These are phyloP conservation scores for Penicillium palitans DNA, from an alignment of 2,329 filamentous ascomycete species.

Conservation along the genomic window DNA sequence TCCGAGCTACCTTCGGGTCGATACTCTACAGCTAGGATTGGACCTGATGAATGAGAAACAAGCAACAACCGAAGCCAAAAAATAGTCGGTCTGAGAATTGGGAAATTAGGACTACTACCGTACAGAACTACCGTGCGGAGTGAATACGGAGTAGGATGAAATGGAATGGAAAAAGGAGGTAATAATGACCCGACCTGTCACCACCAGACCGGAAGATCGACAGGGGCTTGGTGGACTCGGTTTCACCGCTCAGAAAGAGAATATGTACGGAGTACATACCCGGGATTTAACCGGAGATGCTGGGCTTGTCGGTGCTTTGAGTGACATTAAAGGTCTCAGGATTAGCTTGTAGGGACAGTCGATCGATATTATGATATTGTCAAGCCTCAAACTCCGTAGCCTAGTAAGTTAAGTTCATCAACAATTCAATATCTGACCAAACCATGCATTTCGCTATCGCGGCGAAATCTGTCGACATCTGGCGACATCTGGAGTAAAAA, in stretches of 20 bases:
- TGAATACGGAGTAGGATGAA: background rate
- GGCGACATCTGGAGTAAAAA: background rate
- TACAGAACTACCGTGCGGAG: background rate
- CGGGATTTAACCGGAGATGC: background rate
- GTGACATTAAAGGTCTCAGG: background rate
- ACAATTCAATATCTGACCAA: background rate
- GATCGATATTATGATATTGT: background rate
- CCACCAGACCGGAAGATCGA: conserved; percentile 10
- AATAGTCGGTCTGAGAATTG: background rate
- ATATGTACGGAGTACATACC: background rate
- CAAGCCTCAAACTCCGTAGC: background rate
- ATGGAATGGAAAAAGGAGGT: background rate
- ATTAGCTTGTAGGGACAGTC: background rate
- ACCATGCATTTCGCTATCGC: background rate
- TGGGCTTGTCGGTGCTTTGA: background rate
- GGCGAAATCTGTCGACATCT: background rate
- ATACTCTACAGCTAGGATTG: background rate
- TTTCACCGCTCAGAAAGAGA: conserved; percentile 10
- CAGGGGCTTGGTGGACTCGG: conserved; percentile 8
- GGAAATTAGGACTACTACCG: background rate
- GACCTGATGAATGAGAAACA: no score
- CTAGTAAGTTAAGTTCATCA: background rate
- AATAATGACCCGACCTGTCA: background rate
- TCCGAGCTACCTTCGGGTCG: background rate
- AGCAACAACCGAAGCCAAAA: background rate